Evolutionary conservation across 805 yeast species (phyloP).

Genomic region (Suhomyces sp.): DNA sequence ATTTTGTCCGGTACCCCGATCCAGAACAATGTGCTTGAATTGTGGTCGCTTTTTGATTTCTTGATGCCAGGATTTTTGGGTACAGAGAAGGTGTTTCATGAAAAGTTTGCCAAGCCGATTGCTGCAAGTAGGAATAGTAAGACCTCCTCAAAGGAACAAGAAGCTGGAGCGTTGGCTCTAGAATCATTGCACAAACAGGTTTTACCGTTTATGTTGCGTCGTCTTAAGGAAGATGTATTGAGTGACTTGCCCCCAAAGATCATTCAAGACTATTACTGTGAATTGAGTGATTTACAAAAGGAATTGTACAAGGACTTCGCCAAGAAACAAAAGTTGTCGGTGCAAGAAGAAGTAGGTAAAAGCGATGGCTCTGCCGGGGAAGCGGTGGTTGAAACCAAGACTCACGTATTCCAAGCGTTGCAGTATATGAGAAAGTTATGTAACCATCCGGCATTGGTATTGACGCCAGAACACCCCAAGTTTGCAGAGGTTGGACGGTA

Average conservation of each 20-base stretch:
- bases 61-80: slow-evolving; percentile 99
- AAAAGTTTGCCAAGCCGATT: slow-evolving; percentile 95
- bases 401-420: slow-evolving; percentile 94
- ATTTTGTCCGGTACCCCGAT: slow-evolving; percentile 96
- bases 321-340: slow-evolving; percentile 71
- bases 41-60: slow-evolving; percentile 97
- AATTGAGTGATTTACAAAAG: slow-evolving; percentile 85
- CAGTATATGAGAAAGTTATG: slow-evolving; percentile 97
- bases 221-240: slow-evolving; percentile 93
- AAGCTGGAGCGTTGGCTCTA: slow-evolving; percentile 91
- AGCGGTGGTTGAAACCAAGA: slow-evolving; percentile 54
- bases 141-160: slow-evolving; percentile 89
- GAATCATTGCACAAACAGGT: slow-evolving; percentile 97
- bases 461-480: slow-evolving; percentile 81
- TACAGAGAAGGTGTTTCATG: slow-evolving; percentile 89
- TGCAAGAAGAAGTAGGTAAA: slow-evolving; percentile 56
- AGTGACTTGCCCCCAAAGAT: slow-evolving; percentile 97
- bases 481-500: slow-evolving; percentile 62
- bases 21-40: slow-evolving; percentile 92
- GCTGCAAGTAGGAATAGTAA: slow-evolving; percentile 89
- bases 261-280: slow-evolving; percentile 97
- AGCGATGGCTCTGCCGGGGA: slow-evolving; percentile 23
- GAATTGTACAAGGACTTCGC: slow-evolving; percentile 87
- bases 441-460: slow-evolving; percentile 91
- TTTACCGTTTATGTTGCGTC: slow-evolving; percentile 90